Conservation (phyloP, 2,329 filamentous ascomycete species). For the Emydomyces testavorans region DNA sequence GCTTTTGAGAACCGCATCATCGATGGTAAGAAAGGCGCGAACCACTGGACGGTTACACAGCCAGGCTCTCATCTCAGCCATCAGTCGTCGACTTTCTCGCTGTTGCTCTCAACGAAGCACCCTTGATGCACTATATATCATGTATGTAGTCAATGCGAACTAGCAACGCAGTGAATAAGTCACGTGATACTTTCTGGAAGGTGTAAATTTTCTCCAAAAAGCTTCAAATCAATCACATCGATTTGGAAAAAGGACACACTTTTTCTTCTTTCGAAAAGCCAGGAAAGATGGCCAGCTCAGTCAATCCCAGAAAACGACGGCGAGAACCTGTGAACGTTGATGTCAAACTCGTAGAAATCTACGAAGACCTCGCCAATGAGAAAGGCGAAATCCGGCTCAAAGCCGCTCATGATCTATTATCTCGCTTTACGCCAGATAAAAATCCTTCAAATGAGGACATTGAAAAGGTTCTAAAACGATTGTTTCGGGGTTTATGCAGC, state of each 20-base stretch:
- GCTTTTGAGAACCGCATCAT: no score
- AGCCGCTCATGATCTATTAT: constrained; percentile 35
- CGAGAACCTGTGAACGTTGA: constrained; percentile 35
- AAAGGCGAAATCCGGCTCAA: constrained; percentile 38
- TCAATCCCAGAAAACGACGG: constrained; percentile 27
- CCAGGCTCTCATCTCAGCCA: no score
- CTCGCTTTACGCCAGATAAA: constrained; percentile 35
- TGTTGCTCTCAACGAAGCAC: no score
- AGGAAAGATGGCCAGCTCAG: not conserved
- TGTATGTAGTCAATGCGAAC: no score
- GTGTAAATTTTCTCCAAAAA: not conserved
- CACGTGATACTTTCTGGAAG: no score
- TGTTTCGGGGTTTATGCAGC: constrained; percentile 82
- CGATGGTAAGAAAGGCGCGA: no score
- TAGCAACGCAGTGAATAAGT: no score
- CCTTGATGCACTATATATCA: no score
- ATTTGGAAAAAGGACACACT: not conserved
- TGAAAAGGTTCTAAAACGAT: constrained; percentile 41
- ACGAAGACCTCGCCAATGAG: constrained; percentile 39
- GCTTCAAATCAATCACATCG: not conserved
- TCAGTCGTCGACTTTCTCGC: no score
- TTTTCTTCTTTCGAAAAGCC: not conserved
- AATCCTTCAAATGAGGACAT: constrained; percentile 33
- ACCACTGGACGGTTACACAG: no score
- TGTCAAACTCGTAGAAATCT: constrained; percentile 38